Base-by-base conservation (phyloP, 768 basidiomycete species). In the Pleurotus pulmonarius region DNA sequence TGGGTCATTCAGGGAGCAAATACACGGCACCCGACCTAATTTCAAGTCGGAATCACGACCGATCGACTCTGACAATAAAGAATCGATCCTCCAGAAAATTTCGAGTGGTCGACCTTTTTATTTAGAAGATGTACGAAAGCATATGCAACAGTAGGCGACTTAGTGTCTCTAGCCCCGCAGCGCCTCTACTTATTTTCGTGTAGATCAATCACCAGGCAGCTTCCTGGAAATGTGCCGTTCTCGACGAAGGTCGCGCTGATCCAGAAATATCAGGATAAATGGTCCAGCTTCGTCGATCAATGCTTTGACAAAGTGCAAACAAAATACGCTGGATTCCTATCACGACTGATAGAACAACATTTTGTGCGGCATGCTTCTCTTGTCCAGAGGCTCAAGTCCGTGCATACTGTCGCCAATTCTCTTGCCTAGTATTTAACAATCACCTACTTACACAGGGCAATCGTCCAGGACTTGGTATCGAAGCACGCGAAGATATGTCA, bases 311-410 rank as follows among this genome's bases (percentile, higher is more conserved):
- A n/a, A n/a, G 62, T 71, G 12, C 58, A 60, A 15, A 49, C 54
- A 13, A 61, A 68, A 9, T 65, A 72, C 1, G 63, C 77, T 3
- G 62, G 65, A 15, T 60, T 69, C 37, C 49, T 70, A 11, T 57
- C 75, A 3, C 57, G 67, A 11, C 65, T 70, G 11, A 59, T 75
- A 25, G 56, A 65, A 5, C 55, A 58, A 2, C 70, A 73, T 49
- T 84, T 82, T 57, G 71, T 71, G 2, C 69, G 70, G 4, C 82
- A 79, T 56, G 66, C 56, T 13, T 38, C 62, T 9, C 70, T 82
- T 0, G 63, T 71, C 45, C 56, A 58, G 4, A 57, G 68, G 51
- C 59, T 81, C 18, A 67, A 61, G 80, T 80, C 57, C 8, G 70
- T 67, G 16, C 29, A 25, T 34, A 34, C 49, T 29, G 29, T 29